Evolutionary conservation across 2,329 filamentous ascomycete species (phyloP).

Genomic region (Diaporthe longicolla): DNA sequence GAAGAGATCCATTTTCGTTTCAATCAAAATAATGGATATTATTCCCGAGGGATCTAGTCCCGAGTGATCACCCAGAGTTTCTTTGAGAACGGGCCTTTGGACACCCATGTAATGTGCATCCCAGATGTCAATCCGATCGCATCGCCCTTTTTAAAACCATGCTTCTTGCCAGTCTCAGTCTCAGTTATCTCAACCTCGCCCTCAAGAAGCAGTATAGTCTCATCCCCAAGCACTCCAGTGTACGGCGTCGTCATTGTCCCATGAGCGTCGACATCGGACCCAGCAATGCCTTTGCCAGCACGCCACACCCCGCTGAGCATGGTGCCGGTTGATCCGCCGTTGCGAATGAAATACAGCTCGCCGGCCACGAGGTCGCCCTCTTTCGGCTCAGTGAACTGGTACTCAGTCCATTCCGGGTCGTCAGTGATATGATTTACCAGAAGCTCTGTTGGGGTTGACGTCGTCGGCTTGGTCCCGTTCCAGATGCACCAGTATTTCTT

Average conservation of each 20-base stretch:
- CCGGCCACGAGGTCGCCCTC: not conserved
- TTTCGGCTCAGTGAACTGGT: slow-evolving; percentile 6
- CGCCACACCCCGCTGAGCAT: slow-evolving; percentile 33
- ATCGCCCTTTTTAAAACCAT: slow-evolving; percentile 27
- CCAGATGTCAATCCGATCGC: slow-evolving; percentile 34
- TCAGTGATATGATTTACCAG: not conserved
- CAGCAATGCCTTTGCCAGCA: slow-evolving; percentile 34
- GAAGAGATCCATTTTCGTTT: not conserved
- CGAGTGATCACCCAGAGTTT: slow-evolving; percentile 32
- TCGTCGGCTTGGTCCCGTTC: not conserved
- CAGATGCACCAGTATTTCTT: slow-evolving; percentile 39
- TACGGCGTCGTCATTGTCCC: slow-evolving; percentile 1
- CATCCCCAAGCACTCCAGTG: not conserved
- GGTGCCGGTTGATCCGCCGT: slow-evolving; percentile 18
- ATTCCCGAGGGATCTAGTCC: not conserved
- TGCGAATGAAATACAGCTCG: slow-evolving; percentile 9
- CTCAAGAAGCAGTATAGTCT: not conserved
- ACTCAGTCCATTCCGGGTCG: not conserved
- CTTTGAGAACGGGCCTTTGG: slow-evolving; percentile 32
- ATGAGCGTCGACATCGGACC: slow-evolving; percentile 6
- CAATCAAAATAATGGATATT: not conserved
- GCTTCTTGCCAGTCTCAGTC: slow-evolving; percentile 20
- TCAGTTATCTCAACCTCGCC: not conserved
- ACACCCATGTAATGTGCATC: slow-evolving; percentile 36
- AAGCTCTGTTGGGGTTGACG: not conserved